Conservation (phyloP, 306 rosid genomes). For the Lathyrus oleraceus region DNA sequence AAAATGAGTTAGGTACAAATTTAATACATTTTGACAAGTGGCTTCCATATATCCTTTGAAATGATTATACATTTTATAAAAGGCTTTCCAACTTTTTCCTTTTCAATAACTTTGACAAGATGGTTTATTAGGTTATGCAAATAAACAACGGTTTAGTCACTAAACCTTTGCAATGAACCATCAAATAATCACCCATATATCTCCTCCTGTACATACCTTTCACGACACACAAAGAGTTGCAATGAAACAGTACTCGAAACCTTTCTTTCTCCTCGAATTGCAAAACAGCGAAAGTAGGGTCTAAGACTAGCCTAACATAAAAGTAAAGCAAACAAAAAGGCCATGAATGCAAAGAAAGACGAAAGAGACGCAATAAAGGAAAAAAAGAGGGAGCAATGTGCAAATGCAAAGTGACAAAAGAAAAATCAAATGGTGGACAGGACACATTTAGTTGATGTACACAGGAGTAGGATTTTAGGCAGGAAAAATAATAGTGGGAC, state of each 20-base stretch:
- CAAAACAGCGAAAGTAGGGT: slow-evolving; percentile 28
- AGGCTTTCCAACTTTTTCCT: slow-evolving; percentile 6
- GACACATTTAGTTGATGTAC: slow-evolving; percentile 41
- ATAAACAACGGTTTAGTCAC: slow-evolving; percentile 30
- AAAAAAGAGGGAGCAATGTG: slow-evolving; percentile 26
- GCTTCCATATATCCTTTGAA: slow-evolving; percentile 8
- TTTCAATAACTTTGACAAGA: slow-evolving; percentile 33
- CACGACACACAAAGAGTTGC: slow-evolving; percentile 22
- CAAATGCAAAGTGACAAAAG: slow-evolving; percentile 27
- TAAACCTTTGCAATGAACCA: neutral
- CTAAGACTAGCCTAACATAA: neutral
- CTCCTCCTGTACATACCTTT: neutral
- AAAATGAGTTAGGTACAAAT: too few relatives aligned
- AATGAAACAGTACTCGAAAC: slow-evolving; percentile 37
- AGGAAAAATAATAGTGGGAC: slow-evolving; percentile 39
- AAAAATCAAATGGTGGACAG: neutral
- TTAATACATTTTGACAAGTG: neutral
- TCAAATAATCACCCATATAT: slow-evolving; percentile 21
- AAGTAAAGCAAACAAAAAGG: slow-evolving; percentile 3
- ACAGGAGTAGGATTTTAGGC: slow-evolving; percentile 49
- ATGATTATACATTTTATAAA: slow-evolving; percentile 30
- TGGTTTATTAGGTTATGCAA: slow-evolving; percentile 18
- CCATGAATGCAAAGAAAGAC: neutral
- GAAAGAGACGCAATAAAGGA: slow-evolving; percentile 30
- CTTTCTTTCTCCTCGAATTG: neutral